Evolutionary conservation across 768 basidiomycete species (phyloP).

Genomic region (Tricholoma sp.): DNA sequence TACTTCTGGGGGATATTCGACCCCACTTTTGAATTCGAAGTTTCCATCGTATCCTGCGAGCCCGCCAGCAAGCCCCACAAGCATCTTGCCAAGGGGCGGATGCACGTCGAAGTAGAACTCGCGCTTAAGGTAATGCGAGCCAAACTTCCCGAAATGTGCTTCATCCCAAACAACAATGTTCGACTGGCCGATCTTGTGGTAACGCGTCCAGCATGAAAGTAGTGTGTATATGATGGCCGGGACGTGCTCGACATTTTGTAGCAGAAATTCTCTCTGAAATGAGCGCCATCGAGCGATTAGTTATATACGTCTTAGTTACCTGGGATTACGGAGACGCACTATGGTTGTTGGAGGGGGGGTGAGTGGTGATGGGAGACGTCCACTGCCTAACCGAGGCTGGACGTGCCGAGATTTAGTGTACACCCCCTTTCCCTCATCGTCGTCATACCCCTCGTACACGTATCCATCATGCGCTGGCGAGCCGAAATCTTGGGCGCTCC

Average conservation of each 20-base stretch:
- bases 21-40: conserved; percentile 95
- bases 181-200: conserved; percentile 85
- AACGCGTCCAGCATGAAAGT: conserved; percentile 92
- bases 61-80: conserved; percentile 90
- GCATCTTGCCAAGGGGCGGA: conserved; percentile 98
- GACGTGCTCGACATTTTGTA: conserved; percentile 76
- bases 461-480: conserved; percentile 22
- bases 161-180: conserved; percentile 96
- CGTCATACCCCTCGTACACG: conserved; percentile 34
- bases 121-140: conserved; percentile 95
- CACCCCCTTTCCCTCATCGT: conserved; percentile 49
- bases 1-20: conserved; percentile 73
- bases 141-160: conserved; percentile 99
- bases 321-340: conserved; percentile 30
- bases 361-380: conserved; percentile 54
- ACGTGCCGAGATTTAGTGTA: conserved; percentile 42
- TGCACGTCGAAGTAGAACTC: conserved; percentile 99
- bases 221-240: conserved; percentile 85
- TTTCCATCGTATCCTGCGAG: conserved; percentile 87
- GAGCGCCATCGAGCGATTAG: conserved; percentile 1
- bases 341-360: conserved; percentile 64
- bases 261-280: conserved; percentile 63
- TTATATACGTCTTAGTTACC: conserved; percentile 11
- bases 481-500: conserved; percentile 13
- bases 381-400: conserved; percentile 43